Base-by-base conservation (phyloP, 257 asterid genomes). In the Dorcoceras hygrometricum region DNA sequence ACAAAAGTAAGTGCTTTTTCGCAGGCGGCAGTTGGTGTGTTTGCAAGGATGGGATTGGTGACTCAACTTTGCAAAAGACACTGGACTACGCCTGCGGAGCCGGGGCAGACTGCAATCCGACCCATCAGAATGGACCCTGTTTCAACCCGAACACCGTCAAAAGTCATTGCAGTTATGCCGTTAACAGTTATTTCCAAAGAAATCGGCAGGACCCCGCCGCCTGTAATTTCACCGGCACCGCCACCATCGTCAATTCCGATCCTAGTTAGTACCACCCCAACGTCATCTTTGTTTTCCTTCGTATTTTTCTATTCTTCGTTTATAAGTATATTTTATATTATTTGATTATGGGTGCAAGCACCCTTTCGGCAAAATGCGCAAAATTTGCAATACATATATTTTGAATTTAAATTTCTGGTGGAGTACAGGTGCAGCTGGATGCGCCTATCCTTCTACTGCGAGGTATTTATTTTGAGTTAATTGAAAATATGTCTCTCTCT, bases 41-140 rank as follows among this genome's bases (percentile, higher is more conserved):
- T 19, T 91, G 98, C 88, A 91, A 82, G 73, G 90, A 81, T 14
- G 97, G 97, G 10, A 4, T 79, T 54, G 59, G 74, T 62, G 94
- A 86, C 0, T 39, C 75, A 20, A 63, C 2, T 0, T 27, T 91
- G 71, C 98, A 91, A 65, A 91, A 83, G 71, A 82, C 95, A 3
- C 79, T 91, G 57, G 98, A 91, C 82, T 91, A 83, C 57, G 98
- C 98, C 4, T 91, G 98, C 62, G 98, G 98, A 67, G 76, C 84
- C 8, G 96, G 98, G 29, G 98, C 91, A 25, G 96, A 91, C 31
- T 91, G 98, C 77, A 71, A 66, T 79, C 91, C 94, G 22, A 84
- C 73, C 72, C 88, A 79, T 23, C 72, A 76, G 59, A 76, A 29
- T 8, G 94, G 81, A 11, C 77, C 87, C 28, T 91, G 98, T 62